Percentiles rank a stretch among this genome's conserved stretches.
Evolutionary conservation across 768 basidiomycete genomes (phyloP).

Genomic region (Pseudohyphozyma bogoriensis): DNA sequence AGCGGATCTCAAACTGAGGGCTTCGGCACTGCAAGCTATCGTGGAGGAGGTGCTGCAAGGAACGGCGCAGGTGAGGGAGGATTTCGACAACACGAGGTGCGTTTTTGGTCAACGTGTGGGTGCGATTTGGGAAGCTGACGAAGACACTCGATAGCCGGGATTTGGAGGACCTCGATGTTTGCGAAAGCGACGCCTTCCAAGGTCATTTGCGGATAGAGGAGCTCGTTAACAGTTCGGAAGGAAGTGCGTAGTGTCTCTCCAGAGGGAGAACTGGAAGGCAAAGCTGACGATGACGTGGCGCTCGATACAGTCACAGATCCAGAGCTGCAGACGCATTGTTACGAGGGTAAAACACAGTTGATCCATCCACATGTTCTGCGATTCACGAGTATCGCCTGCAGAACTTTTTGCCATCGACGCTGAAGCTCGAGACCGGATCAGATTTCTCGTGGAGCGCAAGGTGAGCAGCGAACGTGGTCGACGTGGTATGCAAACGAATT

Average conservation of each 20-base stretch:
- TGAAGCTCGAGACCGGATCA: conserved; percentile 29
- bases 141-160: conserved; percentile 5
- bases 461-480: conserved; percentile 3
- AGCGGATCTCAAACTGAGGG: conserved; percentile 20
- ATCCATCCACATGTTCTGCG: not conserved
- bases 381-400: not conserved
- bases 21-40: conserved; percentile 10
- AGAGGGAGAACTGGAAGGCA: too few relatives aligned
- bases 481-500: not conserved
- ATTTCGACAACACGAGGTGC: conserved; percentile 23
- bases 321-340: conserved; percentile 14
- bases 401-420: conserved; percentile 25
- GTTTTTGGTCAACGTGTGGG: not conserved
- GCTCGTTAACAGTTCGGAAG: conserved; percentile 15
- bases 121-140: not conserved
- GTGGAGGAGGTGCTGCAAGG: conserved; percentile 19
- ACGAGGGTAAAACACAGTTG: not conserved
- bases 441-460: conserved; percentile 32
- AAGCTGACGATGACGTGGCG: too few relatives aligned
- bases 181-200: conserved; percentile 28
- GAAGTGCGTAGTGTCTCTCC: not conserved
- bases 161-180: conserved; percentile 30
- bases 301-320: conserved; percentile 11
- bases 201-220: conserved; percentile 21
- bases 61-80: conserved; percentile 20